Percentiles rank a stretch among this genome's conserved stretches.
Conservation (phyloP, 2,329 filamentous ascomycete species). For the Penicillium corylophilum region DNA sequence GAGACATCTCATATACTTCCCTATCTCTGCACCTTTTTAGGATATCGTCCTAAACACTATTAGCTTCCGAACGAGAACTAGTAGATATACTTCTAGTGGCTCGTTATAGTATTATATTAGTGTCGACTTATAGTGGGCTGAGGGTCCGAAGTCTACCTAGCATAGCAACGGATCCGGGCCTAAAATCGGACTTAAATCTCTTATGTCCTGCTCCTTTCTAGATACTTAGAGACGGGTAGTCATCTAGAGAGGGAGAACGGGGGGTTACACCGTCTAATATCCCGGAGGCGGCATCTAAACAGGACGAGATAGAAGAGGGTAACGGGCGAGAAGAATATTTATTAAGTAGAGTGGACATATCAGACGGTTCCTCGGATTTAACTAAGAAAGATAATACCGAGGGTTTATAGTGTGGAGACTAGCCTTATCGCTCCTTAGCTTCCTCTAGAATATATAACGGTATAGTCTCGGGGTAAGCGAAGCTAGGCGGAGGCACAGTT, state of each 20-base stretch:
- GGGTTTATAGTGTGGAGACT: too few relatives aligned
- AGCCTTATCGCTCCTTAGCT: too few relatives aligned
- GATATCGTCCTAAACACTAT: not conserved
- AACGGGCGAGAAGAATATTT: not conserved
- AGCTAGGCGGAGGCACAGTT: too few relatives aligned
- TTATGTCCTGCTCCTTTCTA: not conserved
- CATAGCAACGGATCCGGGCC: not conserved
- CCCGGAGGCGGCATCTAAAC: not conserved
- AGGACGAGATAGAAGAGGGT: not conserved
- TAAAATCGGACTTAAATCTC: not conserved
- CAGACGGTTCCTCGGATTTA: too few relatives aligned
- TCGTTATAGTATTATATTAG: not conserved
- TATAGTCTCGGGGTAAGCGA: too few relatives aligned
- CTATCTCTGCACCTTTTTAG: not conserved
- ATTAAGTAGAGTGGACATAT: not conserved
- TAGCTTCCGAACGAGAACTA: not conserved
- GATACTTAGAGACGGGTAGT: too few relatives aligned
- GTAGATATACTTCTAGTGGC: not conserved
- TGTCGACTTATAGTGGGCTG: not conserved
- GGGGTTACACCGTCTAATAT: not conserved
- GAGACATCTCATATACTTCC: not conserved
- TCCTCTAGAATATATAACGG: too few relatives aligned
- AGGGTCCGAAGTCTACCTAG: not conserved
- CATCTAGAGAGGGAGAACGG: not conserved
- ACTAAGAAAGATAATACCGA: too few relatives aligned